Evolutionary conservation across 441 rosid genomes (phyloP), one percentile per base, ranked within the genome.

Genomic region (Eutrema salsugineum): DNA sequence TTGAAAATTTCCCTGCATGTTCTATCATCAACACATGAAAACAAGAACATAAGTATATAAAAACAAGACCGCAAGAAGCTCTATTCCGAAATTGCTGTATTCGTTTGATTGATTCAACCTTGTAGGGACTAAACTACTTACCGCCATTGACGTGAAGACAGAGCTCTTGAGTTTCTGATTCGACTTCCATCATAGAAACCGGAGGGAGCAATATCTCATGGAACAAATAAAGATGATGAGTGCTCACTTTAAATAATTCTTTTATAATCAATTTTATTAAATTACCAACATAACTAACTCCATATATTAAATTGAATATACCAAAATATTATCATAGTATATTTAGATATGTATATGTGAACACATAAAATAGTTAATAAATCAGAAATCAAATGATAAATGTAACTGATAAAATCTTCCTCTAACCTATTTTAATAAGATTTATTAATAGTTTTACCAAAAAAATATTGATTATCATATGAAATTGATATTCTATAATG

Each of bases 81-180:
- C 40, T 5, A 8, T 20, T 1, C 10, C 10, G 10, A 0, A 33
- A 33, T 33, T 33, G 1, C 10, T 33, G 9, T 6, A 32, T 3
- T 11, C 5, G 43, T 11, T 39, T 11, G 43, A 39, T 11, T 39
- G 14, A 39, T 39, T 39, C 3, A 39, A 59, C 16, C 39, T 32
- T 7, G 20, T 55, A 8, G 14, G 20, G 44, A 1, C 8, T 16
- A 7, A 39, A 40, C n/a, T 19, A 59, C 62, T 50, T 50, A 71
- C 75, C 62, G 0, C 24, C 75, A 61, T 61, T 61, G 5, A 71
- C 44, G 4, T 16, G 36, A 61, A 71, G 53, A 50, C 44, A 68
- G 43, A 71, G 54, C 5, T 71, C 75, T 71, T 71, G 75, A 71
- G 75, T 61, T 71, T 61, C 62, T 32, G 62, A 28, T 71, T 71